phyloP scores from a whole-genome alignment of 2,329 filamentous ascomycete species.

The Apiospora koreana region DNA sequence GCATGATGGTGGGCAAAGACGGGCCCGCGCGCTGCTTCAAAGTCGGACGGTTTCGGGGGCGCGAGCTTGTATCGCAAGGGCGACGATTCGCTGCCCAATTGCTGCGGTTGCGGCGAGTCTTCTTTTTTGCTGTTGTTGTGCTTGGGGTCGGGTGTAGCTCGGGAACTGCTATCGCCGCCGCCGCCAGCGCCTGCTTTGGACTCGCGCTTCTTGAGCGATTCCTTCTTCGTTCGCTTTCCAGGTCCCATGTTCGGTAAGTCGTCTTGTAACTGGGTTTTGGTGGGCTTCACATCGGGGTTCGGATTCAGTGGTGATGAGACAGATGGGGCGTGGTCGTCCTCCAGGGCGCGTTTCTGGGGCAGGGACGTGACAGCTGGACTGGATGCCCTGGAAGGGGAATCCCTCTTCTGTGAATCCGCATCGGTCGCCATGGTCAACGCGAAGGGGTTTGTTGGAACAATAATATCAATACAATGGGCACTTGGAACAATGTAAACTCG shows the following conservation, averaged over 20 bases:
- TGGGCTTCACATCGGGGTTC: conserved; percentile 48
- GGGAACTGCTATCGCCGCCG: conserved; percentile 50
- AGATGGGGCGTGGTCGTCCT: conserved; percentile 70
- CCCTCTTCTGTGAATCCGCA: conserved; percentile 30
- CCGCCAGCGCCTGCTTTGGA: conserved; percentile 50
- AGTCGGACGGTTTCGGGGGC: conserved; percentile 63
- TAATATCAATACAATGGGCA: neutral
- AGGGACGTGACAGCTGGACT: conserved; percentile 42
- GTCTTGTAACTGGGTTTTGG: conserved; percentile 35
- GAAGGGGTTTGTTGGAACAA: neutral
- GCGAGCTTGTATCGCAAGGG: conserved; percentile 64
- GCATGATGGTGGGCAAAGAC: conserved; percentile 59
- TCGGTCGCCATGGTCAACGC: conserved; percentile 30
- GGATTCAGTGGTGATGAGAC: conserved; percentile 76
- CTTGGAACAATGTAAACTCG: neutral
- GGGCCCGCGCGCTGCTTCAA: conserved; percentile 59
- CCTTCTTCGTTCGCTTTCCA: conserved; percentile 63
- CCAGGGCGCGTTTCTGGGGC: conserved; percentile 66
- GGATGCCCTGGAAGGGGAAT: conserved; percentile 30
- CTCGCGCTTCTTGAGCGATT: conserved; percentile 69
- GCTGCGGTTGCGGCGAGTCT: conserved; percentile 15
- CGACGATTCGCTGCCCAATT: conserved; percentile 45
- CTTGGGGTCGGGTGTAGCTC: conserved; percentile 60
- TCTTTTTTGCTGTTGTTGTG: conserved; percentile 16
- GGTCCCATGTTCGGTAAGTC: conserved; percentile 36